phyloP scores from a whole-genome alignment of 306 rosid species.

The Hippophae gyantsensis region DNA sequence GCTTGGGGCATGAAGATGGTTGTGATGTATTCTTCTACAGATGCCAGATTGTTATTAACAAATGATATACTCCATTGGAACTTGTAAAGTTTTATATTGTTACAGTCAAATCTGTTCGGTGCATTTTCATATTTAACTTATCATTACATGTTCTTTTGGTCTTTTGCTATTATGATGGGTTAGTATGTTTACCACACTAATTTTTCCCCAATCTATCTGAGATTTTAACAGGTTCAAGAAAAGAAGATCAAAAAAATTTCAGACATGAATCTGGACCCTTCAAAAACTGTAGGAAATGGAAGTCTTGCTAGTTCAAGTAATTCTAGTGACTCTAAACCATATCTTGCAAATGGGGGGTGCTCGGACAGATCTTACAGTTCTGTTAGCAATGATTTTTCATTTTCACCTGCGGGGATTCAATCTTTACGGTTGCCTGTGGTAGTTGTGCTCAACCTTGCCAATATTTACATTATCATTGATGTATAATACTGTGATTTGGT shows the following conservation, averaged over 20 bases:
- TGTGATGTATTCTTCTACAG: too few species aligned
- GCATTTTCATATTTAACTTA: too few species aligned
- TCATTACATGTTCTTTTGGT: background rate
- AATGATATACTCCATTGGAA: too few species aligned
- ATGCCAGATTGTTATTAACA: too few species aligned
- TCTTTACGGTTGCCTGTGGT: conserved; percentile 76
- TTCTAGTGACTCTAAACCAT: conserved; percentile 44
- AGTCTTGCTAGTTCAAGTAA: conserved; percentile 75
- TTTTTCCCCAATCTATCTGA: conserved; percentile 19
- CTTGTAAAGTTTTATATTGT: too few species aligned
- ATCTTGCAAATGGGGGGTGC: conserved; percentile 78
- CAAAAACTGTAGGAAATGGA: conserved; percentile 68
- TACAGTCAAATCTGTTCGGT: too few species aligned
- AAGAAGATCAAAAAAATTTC: conserved; percentile 92
- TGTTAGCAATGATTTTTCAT: conserved; percentile 52
- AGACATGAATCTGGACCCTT: conserved; percentile 74
- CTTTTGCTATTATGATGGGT: background rate
- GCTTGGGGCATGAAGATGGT: too few species aligned
- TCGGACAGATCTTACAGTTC: conserved; percentile 44
- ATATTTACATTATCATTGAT: conserved; percentile 1
- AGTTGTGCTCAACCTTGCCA: conserved; percentile 37
- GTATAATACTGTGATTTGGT: background rate
- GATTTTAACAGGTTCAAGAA: conserved; percentile 76
- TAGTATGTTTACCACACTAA: conserved; percentile 11
- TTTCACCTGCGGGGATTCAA: conserved; percentile 73